Conservation (phyloP, 768 basidiomycete species). For the Butyriboletus loyo region DNA sequence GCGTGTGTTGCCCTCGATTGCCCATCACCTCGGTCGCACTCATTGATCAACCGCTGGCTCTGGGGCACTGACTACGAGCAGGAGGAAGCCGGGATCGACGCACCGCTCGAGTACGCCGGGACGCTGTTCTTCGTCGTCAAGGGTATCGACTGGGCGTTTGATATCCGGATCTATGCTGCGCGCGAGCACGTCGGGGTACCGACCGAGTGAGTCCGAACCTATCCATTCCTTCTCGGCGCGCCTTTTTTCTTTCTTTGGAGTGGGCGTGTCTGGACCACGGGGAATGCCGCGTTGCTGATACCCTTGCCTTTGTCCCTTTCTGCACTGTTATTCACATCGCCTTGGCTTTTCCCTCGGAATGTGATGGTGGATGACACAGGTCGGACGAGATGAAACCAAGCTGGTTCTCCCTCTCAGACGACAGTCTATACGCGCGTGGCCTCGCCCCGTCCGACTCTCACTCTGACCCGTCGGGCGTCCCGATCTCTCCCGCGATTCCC, state of each 20-base stretch:
- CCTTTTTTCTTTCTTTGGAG: neutral
- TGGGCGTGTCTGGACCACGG: too few species aligned
- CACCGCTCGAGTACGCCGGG: constrained; percentile 61
- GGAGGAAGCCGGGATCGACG: constrained; percentile 83
- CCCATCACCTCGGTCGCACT: neutral
- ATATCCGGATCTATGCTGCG: constrained; percentile 72
- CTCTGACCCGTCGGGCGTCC: neutral
- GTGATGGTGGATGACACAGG: constrained; percentile 36
- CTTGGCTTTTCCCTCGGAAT: neutral
- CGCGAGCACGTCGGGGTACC: constrained; percentile 56
- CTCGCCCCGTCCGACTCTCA: neutral
- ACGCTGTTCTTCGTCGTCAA: constrained; percentile 60
- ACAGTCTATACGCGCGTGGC: constrained; percentile 15
- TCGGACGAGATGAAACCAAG: constrained; percentile 85
- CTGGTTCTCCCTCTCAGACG: constrained; percentile 57
- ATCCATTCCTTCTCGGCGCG: neutral
- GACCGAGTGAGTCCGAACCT: constrained; percentile 52
- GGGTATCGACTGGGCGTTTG: constrained; percentile 55
- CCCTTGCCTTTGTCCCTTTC: neutral
- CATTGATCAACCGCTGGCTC: neutral
- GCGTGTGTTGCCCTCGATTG: neutral
- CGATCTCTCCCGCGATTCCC: neutral
- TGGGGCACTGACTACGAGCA: constrained; percentile 24
- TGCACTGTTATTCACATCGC: neutral
- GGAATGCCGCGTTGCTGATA: neutral